Conservation (phyloP, 306 rosid species). For the Castanospermum australe region DNA sequence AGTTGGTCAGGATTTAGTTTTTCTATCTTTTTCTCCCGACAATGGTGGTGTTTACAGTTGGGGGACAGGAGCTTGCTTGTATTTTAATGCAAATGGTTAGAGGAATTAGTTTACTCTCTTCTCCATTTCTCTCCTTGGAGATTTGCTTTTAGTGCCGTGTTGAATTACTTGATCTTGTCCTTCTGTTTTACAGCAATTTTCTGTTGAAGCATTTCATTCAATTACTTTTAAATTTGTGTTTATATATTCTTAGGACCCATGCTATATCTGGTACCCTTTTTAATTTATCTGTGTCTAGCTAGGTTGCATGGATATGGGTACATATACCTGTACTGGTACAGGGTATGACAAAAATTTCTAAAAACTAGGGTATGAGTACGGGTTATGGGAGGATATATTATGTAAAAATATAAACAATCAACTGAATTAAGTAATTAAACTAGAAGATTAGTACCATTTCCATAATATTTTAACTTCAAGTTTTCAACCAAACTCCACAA, state of each 20-base stretch:
- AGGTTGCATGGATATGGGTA: too few species aligned
- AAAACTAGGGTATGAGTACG: too few species aligned
- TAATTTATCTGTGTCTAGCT: too few species aligned
- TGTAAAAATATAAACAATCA: too few species aligned
- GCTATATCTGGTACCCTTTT: not conserved
- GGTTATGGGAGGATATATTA: too few species aligned
- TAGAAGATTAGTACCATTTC: too few species aligned
- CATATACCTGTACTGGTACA: too few species aligned
- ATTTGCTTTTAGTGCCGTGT: slow-evolving; percentile 13
- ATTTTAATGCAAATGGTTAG: not conserved
- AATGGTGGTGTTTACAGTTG: not conserved
- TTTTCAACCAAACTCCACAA: too few species aligned
- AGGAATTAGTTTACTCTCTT: not conserved
- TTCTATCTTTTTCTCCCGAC: not conserved
- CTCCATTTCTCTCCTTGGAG: not conserved
- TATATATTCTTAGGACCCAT: not conserved
- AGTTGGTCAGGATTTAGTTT: not conserved
- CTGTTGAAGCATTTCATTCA: not conserved
- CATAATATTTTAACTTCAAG: too few species aligned
- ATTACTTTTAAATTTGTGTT: not conserved
- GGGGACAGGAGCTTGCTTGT: not conserved
- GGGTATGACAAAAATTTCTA: too few species aligned
- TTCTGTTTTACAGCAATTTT: not conserved
- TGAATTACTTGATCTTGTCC: not conserved
- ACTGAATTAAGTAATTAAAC: too few species aligned